Percentiles rank a stretch among this genome's conserved stretches.
These are phyloP conservation scores for Hypoxylon rickii DNA, from an alignment of 495 filamentous ascomycete genomes.

Conservation along the genomic window DNA sequence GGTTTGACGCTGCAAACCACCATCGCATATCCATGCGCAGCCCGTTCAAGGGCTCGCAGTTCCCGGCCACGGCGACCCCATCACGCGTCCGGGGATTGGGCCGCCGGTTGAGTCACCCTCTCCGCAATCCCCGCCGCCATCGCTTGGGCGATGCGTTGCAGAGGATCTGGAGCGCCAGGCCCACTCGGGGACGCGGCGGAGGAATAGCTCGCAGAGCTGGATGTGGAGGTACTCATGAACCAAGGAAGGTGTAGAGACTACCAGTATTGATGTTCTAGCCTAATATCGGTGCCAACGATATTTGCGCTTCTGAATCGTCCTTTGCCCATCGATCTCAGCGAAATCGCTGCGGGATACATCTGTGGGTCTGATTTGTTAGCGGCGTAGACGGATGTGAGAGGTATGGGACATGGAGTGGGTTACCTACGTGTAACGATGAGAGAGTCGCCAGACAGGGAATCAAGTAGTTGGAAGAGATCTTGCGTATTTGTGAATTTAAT, in stretches of 20 bases:
- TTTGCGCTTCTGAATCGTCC: constrained; percentile 15
- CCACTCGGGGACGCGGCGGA: constrained; percentile 11
- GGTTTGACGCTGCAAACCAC: constrained; percentile 41
- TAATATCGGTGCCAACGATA: constrained; percentile 34
- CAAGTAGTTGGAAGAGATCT: neutral
- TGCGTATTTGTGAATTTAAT: constrained; percentile 1
- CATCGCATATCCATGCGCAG: constrained; percentile 35
- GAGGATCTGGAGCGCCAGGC: neutral
- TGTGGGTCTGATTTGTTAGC: constrained; percentile 2
- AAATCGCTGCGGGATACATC: constrained; percentile 6
- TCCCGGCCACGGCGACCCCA: constrained; percentile 38
- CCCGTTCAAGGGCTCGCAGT: constrained; percentile 29
- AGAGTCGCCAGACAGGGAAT: neutral
- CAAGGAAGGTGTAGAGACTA: constrained; percentile 23
- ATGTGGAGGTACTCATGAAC: constrained; percentile 29
- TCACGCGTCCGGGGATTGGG: constrained; percentile 28
- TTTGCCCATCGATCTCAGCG: constrained; percentile 17
- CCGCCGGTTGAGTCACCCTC: constrained; percentile 34
- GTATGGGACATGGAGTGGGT: too few species aligned
- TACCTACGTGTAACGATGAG: neutral
- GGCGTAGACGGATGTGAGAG: too few species aligned
- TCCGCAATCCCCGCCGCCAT: constrained; percentile 4
- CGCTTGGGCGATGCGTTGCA: constrained; percentile 5
- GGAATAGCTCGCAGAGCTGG: constrained; percentile 1
- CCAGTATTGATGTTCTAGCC: constrained; percentile 7